A percentile compares a stretch with the other conserved stretches of the same genome.
Evolutionary conservation across 2,329 filamentous ascomycete species (phyloP).

Genomic region (Talaromyces sp.): DNA sequence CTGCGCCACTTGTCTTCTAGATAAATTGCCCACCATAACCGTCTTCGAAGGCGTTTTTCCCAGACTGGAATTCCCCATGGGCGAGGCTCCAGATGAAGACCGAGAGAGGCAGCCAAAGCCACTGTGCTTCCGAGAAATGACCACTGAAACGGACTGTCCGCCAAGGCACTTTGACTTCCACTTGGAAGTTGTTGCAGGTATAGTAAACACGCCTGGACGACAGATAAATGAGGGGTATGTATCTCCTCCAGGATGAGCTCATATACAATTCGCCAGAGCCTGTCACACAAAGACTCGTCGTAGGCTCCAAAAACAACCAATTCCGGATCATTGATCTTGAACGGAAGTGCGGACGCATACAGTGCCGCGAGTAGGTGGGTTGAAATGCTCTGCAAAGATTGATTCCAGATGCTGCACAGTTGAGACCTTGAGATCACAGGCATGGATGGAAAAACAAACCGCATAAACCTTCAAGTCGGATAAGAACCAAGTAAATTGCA

Average conservation of each 20-base stretch:
- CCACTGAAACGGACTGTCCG: conserved; percentile 31
- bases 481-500: not conserved
- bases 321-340: conserved; percentile 25
- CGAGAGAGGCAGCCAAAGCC: conserved; percentile 28
- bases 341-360: conserved; percentile 28
- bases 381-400: conserved; percentile 18
- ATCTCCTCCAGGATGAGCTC: conserved; percentile 27
- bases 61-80: conserved; percentile 33
- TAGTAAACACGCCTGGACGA: conserved; percentile 26
- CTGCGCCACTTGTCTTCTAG: conserved; percentile 35
- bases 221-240: conserved; percentile 25
- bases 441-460: conserved; percentile 24
- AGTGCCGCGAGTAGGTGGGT: conserved; percentile 26
- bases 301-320: conserved; percentile 25
- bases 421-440: conserved; percentile 28
- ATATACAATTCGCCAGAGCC: conserved; percentile 26
- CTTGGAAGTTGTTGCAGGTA: conserved; percentile 24
- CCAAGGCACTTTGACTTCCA: conserved; percentile 18
- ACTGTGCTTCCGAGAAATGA: conserved; percentile 32
- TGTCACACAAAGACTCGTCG: conserved; percentile 18
- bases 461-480: conserved; percentile 3
- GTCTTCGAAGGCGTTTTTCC: conserved; percentile 32
- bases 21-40: conserved; percentile 38
- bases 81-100: conserved; percentile 32
- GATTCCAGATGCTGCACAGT: conserved; percentile 19